phyloP scores from a whole-genome alignment of 2,329 filamentous ascomycete species.

The Fulvia fulva region DNA sequence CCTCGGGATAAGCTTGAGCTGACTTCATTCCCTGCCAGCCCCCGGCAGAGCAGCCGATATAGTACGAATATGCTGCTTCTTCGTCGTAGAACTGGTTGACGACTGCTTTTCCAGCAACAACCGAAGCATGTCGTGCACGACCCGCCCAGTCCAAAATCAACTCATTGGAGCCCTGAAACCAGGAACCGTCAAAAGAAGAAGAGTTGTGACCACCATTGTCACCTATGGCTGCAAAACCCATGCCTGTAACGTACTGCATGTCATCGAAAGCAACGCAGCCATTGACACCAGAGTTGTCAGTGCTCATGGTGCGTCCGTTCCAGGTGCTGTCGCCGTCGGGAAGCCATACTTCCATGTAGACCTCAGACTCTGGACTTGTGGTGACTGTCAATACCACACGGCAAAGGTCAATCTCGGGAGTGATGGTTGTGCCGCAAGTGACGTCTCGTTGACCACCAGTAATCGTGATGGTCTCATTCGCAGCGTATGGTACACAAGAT shows the following conservation, averaged over 20 bases:
- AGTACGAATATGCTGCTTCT: slow-evolving; percentile 43
- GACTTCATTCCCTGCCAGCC: slow-evolving; percentile 48
- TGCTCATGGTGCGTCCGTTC: slow-evolving; percentile 35
- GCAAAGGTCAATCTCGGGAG: slow-evolving; percentile 36
- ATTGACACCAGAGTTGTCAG: slow-evolving; percentile 34
- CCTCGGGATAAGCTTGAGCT: slow-evolving; percentile 43
- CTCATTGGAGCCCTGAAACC: slow-evolving; percentile 31
- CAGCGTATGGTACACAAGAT: slow-evolving; percentile 24
- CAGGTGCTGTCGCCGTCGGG: slow-evolving; percentile 34
- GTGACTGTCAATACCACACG: slow-evolving; percentile 39
- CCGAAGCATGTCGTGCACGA: slow-evolving; percentile 32
- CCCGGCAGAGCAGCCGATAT: slow-evolving; percentile 47
- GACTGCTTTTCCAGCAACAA: slow-evolving; percentile 33
- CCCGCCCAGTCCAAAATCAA: slow-evolving; percentile 32
- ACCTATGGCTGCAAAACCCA: slow-evolving; percentile 34
- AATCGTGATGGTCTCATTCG: slow-evolving; percentile 24
- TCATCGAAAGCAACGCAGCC: slow-evolving; percentile 34
- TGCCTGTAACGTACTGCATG: slow-evolving; percentile 30
- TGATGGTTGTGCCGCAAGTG: slow-evolving; percentile 24
- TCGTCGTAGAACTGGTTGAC: slow-evolving; percentile 38
- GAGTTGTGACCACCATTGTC: slow-evolving; percentile 35
- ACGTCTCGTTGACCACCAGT: slow-evolving; percentile 24
- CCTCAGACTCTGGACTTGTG: slow-evolving; percentile 38
- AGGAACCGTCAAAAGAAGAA: slow-evolving; percentile 30
- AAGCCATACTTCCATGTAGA: slow-evolving; percentile 46